Evolutionary conservation across 1,139 yeast species (phyloP).

Genomic region (Yamadazyma membranifaciens): DNA sequence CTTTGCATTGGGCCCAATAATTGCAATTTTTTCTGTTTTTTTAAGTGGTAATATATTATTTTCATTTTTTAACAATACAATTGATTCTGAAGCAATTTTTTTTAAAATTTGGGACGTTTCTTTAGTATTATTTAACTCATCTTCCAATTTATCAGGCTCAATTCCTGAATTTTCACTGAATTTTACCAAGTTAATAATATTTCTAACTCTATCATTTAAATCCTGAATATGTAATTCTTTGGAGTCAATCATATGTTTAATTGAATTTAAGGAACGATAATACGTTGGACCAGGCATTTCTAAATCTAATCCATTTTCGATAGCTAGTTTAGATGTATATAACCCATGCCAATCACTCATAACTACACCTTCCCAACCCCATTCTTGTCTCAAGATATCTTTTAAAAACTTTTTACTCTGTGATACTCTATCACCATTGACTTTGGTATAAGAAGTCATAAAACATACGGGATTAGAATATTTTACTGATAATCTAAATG

Average conservation of each 20-base stretch:
- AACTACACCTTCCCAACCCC: slow-evolving; percentile 48
- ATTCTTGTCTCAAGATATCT: slow-evolving; percentile 35
- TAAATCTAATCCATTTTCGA: slow-evolving; percentile 55
- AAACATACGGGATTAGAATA: slow-evolving; percentile 35
- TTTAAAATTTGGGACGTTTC: slow-evolving; percentile 45
- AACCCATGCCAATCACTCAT: slow-evolving; percentile 68
- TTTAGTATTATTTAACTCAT: slow-evolving; percentile 31
- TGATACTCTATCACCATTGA: slow-evolving; percentile 57
- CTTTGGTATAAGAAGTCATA: slow-evolving; percentile 61
- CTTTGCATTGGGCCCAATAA: slow-evolving; percentile 37
- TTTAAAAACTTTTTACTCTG: slow-evolving; percentile 40
- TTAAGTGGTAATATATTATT: slow-evolving; percentile 39
- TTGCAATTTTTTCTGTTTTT: slow-evolving; percentile 23
- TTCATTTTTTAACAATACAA: slow-evolving; percentile 55
- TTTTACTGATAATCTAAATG: slow-evolving; percentile 58
- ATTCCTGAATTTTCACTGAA: slow-evolving; percentile 33
- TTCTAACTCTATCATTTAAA: slow-evolving; percentile 45
- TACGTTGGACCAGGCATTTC: slow-evolving; percentile 66
- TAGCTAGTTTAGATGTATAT: slow-evolving; percentile 44
- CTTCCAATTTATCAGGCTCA: slow-evolving; percentile 33
- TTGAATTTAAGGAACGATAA: slow-evolving; percentile 37
- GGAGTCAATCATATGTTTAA: slow-evolving; percentile 29
- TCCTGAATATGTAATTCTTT: slow-evolving; percentile 30
- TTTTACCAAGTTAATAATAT: slow-evolving; percentile 47
- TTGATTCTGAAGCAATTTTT: slow-evolving; percentile 47